Evolutionary conservation across 2,329 filamentous ascomycete species (phyloP).

Genomic region (Fusarium sororula): DNA sequence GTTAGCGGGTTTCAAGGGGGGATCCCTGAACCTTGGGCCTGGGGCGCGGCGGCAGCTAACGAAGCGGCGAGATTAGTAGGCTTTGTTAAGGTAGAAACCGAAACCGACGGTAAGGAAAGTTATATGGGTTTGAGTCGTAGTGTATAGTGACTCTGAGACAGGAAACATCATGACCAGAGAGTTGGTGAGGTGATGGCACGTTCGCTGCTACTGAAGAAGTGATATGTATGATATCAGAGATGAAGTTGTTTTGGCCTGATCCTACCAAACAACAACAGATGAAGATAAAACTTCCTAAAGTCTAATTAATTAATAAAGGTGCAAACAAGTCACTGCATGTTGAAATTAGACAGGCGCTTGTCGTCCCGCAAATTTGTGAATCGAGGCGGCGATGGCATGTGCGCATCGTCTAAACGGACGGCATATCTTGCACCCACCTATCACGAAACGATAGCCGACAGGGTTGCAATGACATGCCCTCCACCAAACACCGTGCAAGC

Average conservation of each 20-base stretch:
- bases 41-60: constrained; percentile 36
- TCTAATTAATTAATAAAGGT: constrained; percentile 7
- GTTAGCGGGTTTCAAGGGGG: constrained; percentile 66
- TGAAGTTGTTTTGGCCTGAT: not conserved
- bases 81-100: constrained; percentile 16
- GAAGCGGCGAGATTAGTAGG: constrained; percentile 34
- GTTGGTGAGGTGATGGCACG: not conserved
- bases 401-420: constrained; percentile 33
- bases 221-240: not conserved
- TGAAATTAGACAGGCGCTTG: constrained; percentile 33
- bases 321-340: constrained; percentile 20
- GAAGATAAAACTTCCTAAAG: constrained; percentile 12
- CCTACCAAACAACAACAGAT: not conserved
- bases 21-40: constrained; percentile 40
- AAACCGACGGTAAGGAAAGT: constrained; percentile 21
- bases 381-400: constrained; percentile 32
- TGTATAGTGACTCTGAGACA: not conserved
- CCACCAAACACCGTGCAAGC: constrained; percentile 31
- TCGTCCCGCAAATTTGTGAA: constrained; percentile 29
- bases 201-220: not conserved
- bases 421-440: constrained; percentile 45
- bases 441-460: constrained; percentile 34
- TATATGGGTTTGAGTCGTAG: not conserved
- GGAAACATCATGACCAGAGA: not conserved
- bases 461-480: constrained; percentile 21